Base-by-base conservation (phyloP, 495 filamentous ascomycete genomes). In the Hypoxylon fuscum region DNA sequence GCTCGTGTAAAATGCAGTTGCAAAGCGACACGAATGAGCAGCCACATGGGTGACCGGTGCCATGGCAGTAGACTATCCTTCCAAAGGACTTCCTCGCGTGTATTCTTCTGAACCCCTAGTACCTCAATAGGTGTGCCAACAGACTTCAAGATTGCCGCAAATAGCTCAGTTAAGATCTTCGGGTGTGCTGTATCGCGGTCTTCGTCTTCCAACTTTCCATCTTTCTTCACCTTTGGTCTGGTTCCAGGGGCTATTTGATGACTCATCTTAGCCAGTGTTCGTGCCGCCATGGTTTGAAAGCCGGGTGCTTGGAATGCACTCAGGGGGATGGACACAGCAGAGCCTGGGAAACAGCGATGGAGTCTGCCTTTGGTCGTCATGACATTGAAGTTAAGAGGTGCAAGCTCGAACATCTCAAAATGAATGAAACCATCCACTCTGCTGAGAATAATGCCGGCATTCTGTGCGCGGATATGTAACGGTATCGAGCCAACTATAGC, bases 71-170 rank as follows among this genome's bases (percentile, higher is more conserved):
- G 14, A 11, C 67, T 60, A 18, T 79, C 37, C 1, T 68, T 1
- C 80, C 80, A 88, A 20, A 82, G 40, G 0, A 88, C 81, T 21
- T 89, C 84, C 48, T 90, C 86, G 8, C 84, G 77, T 12, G 83
- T 88, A 44, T 80, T 76, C 63, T 90, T 90, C n/a, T 55, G 44
- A 5, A 89, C 74, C 1, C 74, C 70, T 4, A 44, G 3, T 0
- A 72, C 68, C 0, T 72, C 50, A 0, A 68, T 43, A 5, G 57
- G 56, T 0, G 32, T n/a, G 1, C 83, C 84, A 1, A 80, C 41
- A 4, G 77, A 79, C 2, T 66, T 59, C 5, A 90, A 55, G 22
- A 84, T 64, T 0, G 74, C 74, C 2, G 73, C 74, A 5, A 91
- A 64, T 43, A 87, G 69, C 25, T 85, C 80, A 0, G 84, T 86